Conservation (phyloP, 148 eudicot species). For the Agrostemma githago region DNA sequence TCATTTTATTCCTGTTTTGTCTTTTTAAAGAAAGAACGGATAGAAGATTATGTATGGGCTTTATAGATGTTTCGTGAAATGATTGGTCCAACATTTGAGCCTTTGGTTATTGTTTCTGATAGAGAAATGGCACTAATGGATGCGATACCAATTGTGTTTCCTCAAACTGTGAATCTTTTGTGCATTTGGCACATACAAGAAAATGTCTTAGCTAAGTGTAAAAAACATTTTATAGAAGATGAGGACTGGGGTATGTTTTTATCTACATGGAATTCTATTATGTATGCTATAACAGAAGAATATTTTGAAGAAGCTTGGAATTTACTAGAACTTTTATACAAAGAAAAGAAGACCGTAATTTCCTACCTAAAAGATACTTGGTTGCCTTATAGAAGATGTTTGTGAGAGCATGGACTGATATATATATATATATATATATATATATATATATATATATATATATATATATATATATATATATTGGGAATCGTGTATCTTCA, state of each 20-base stretch:
- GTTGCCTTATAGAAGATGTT: neutral
- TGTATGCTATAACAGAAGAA: neutral
- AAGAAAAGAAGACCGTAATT: neutral
- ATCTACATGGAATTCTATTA: neutral
- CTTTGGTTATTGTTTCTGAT: no score
- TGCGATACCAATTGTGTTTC: neutral
- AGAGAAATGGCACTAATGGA: no score
- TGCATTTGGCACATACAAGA: constrained; percentile 11
- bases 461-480: neutral
- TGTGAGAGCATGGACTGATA: neutral
- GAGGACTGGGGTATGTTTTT: neutral
- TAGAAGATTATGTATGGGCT: constrained; percentile 16
- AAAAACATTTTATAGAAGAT: neutral
- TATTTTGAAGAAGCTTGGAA: neutral
- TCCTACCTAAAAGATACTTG: neutral
- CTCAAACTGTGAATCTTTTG: no score
- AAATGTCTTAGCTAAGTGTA: constrained; percentile 1
- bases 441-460: no score
- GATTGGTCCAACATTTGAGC: no score
- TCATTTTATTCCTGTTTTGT: no score
- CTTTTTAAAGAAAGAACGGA: neutral
- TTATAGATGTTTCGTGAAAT: no score
- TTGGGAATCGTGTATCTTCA: constrained; percentile 2
- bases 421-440: no score
- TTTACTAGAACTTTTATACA: neutral